phyloP scores from a whole-genome alignment of 768 basidiomycete genomes.

The Mrakia frigida region DNA sequence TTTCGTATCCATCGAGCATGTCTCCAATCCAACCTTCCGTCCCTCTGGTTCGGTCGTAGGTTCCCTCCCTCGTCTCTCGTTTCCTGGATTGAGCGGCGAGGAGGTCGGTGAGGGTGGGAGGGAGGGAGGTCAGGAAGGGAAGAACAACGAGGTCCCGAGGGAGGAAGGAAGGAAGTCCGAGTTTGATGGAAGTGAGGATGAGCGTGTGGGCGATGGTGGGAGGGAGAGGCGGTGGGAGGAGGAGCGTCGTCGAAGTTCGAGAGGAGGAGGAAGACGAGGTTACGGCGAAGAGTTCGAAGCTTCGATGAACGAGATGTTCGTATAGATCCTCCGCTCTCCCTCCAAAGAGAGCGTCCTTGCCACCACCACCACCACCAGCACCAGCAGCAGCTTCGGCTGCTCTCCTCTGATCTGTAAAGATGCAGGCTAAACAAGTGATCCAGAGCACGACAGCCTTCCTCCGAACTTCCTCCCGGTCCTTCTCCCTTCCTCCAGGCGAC shows the following conservation, averaged over 20 bases:
- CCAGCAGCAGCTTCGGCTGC: too few species aligned
- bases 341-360: neutral
- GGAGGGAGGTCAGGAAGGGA: slow-evolving; percentile 19
- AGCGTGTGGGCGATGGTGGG: slow-evolving; percentile 20
- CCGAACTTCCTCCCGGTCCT: slow-evolving; percentile 18
- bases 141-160: slow-evolving; percentile 19
- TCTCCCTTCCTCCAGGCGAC: neutral
- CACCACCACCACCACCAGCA: too few species aligned
- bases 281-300: neutral
- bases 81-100: slow-evolving; percentile 22
- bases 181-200: slow-evolving; percentile 35
- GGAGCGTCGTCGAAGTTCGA: neutral
- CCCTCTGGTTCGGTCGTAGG: slow-evolving; percentile 1
- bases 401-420: neutral
- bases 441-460: slow-evolving; percentile 23
- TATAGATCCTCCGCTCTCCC: neutral
- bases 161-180: slow-evolving; percentile 32
- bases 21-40: slow-evolving; percentile 1
- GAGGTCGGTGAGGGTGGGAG: slow-evolving; percentile 7
- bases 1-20: slow-evolving; percentile 35
- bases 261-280: neutral
- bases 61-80: slow-evolving; percentile 9
- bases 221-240: neutral
- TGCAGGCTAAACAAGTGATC: slow-evolving; percentile 20
- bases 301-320: neutral